Evolutionary conservation across 2,329 filamentous ascomycete genomes (phyloP), one percentile per base, ranked within the genome.

Genomic region (Hypoxylon sp.): DNA sequence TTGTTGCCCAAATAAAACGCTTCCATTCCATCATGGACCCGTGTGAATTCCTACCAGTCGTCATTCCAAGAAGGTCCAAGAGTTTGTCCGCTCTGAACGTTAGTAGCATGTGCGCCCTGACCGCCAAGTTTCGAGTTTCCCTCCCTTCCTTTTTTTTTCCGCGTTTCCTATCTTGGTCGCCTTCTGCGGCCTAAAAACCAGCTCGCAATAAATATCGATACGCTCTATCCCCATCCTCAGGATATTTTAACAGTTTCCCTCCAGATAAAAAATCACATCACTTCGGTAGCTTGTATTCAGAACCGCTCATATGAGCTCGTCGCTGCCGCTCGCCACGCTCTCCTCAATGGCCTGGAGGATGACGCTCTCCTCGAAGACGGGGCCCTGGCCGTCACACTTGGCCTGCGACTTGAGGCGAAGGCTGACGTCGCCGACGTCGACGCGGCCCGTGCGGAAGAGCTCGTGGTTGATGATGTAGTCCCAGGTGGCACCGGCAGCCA

Each of bases 391-490:
- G 74, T 97, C 90, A 72, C 92, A 97, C 69, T 88, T 86, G 15
- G 91, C 90, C 68, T 84, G 78, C 15, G 82, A 80, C 77, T 91
- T 93, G 49, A 98, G 78, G 10, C 87, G 81, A 69, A 95, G 89
- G 72, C 89, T 92, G 26, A 97, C 90, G 71, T 89, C 84, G 31
- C 83, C 88, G 10, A 97, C 86, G 73, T 98, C 91, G 21, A 97
- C 88, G 17, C 91, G 79, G 0, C 92, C 92, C 42, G 84, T 83
- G 72, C 87, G 85, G 72, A 90, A 96, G 7, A 92, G 76, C 5
- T 90, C 86, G 73, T 97, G 91, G 49, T 79, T 81, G 69, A 96
- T 90, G 58, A 98, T 95, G 50, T 92, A 80, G 69, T 97, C 93
- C 94, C 94, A 98, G 0, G 92, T 89, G 2, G 91, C 90, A 15